Evolutionary conservation across 129 eudicot species (phyloP).

Genomic region (Dittrichia graveolens): DNA sequence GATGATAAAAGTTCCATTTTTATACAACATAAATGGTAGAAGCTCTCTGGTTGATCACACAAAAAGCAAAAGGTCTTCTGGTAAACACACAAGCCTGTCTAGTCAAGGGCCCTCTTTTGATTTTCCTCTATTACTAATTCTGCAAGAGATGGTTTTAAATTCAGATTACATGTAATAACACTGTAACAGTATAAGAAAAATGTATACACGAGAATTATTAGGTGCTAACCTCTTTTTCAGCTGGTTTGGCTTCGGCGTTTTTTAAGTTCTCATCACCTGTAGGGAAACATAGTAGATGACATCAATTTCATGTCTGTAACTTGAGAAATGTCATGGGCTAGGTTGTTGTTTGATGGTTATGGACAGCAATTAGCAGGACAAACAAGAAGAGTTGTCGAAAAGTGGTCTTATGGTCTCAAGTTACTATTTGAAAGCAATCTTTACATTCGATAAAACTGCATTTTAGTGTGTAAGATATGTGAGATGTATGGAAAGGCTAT

Average conservation of each 20-base stretch:
- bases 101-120: background rate
- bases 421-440: too few species aligned
- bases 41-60: background rate
- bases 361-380: background rate
- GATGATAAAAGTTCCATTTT: conserved; percentile 11
- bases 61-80: background rate
- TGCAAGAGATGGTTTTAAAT: background rate
- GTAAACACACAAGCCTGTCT: conserved; percentile 2
- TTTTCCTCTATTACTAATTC: conserved; percentile 6
- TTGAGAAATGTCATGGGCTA: too few species aligned
- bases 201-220: too few species aligned
- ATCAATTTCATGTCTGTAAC: too few species aligned
- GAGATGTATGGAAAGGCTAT: background rate
- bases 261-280: conserved; percentile 14
- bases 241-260: conserved; percentile 5
- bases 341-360: too few species aligned
- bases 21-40: conserved; percentile 8
- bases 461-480: too few species aligned
- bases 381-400: background rate
- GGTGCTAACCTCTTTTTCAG: conserved; percentile 21
- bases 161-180: background rate
- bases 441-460: too few species aligned
- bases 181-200: background rate
- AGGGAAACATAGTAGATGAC: background rate
- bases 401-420: background rate